Conservation (phyloP, 768 basidiomycete species). For the Naematelia encephala region DNA sequence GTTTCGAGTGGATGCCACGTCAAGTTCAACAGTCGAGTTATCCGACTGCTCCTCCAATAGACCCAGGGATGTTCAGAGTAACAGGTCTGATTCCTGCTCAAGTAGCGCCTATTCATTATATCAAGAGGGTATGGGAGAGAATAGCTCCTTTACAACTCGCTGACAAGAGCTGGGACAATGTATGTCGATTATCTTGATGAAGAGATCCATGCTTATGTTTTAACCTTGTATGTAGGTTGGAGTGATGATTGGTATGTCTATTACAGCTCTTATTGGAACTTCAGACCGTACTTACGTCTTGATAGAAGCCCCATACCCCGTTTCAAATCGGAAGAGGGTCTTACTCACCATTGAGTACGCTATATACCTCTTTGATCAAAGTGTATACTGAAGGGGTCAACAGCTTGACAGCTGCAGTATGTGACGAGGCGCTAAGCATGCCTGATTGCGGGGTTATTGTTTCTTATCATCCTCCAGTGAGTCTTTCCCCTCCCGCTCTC, state of each 20-base stretch:
- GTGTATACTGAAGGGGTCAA: conserved; percentile 1
- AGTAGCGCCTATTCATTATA: conserved; percentile 31
- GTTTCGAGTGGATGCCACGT: too few relatives aligned
- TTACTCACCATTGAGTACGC: conserved; percentile 69
- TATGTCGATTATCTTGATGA: conserved; percentile 52
- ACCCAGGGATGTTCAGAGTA: neutral
- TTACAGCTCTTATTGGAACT: neutral
- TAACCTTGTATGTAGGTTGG: conserved; percentile 59
- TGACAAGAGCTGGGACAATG: conserved; percentile 86
- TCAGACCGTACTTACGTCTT: conserved; percentile 49
- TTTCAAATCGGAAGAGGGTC: conserved; percentile 56
- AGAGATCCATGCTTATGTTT: conserved; percentile 2
- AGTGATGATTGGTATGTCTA: conserved; percentile 64
- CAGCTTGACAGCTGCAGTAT: conserved; percentile 51
- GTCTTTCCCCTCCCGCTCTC: conserved; percentile 15
- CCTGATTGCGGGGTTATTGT: conserved; percentile 41
- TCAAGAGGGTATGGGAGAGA: conserved; percentile 48
- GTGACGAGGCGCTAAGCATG: conserved; percentile 45
- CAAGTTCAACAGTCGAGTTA: too few relatives aligned
- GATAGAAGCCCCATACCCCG: conserved; percentile 45
- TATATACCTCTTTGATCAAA: neutral
- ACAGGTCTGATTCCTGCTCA: neutral
- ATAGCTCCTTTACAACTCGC: conserved; percentile 84
- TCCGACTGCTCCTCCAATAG: too few relatives aligned
- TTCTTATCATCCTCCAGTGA: conserved; percentile 53